Percentiles rank a stretch among this genome's conserved stretches.
phyloP scores from a whole-genome alignment of 202 grass and related monocot species.

The Schoenoplectus tabernaemontani region DNA sequence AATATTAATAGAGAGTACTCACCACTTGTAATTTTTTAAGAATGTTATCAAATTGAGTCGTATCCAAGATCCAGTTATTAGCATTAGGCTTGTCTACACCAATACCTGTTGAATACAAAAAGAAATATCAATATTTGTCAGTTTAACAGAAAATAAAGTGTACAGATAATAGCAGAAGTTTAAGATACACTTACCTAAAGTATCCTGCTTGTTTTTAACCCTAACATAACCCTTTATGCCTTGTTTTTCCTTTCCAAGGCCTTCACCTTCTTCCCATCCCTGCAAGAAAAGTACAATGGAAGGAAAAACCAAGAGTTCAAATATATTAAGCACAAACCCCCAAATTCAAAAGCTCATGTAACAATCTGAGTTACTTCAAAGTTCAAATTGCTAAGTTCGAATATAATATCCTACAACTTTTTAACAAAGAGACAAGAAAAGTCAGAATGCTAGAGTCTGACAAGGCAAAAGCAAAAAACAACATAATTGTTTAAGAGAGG shows the following conservation, averaged over 20 bases:
- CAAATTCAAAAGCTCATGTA: background rate
- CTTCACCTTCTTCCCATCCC: slow-evolving; percentile 99
- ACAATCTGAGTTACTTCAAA: background rate
- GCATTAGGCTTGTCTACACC: slow-evolving; percentile 55
- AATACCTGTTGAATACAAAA: slow-evolving; percentile 43
- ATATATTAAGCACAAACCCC: background rate
- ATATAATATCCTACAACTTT: background rate
- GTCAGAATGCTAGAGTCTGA: background rate
- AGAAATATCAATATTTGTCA: background rate
- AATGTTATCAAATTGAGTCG: slow-evolving; percentile 90
- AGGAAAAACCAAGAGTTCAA: slow-evolving; percentile 8
- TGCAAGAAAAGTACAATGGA: slow-evolving; percentile 3
- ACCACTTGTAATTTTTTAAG: slow-evolving; percentile 98
- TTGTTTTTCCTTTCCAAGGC: slow-evolving; percentile 97
- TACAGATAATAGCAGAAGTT: background rate
- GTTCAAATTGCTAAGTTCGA: background rate
- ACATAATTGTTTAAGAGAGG: background rate
- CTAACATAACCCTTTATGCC: slow-evolving; percentile 88
- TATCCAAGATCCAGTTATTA: slow-evolving; percentile 90
- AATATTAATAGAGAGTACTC: background rate
- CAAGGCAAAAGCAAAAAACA: background rate
- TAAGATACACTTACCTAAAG: slow-evolving; percentile 31
- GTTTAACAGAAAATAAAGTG: background rate
- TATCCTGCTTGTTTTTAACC: slow-evolving; percentile 94
- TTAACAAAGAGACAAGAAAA: background rate